A percentile compares a stretch with the other conserved stretches of the same genome.
Conservation (phyloP, 2,329 filamentous ascomycete genomes). For the Torrubiella hemipterigena region DNA sequence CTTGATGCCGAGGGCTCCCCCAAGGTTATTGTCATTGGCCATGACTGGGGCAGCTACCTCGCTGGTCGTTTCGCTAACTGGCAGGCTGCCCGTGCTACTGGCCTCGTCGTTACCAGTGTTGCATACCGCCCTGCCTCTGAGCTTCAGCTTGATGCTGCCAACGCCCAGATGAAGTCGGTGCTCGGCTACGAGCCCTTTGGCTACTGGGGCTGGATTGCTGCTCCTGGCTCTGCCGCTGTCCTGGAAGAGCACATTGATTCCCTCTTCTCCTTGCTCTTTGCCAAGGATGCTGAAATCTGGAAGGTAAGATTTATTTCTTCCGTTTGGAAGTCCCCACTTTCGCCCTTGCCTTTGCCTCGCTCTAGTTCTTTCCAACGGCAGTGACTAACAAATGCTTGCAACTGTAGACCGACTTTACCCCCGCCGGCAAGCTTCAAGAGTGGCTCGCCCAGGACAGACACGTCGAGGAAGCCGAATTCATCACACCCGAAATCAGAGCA, state of each 20-base stretch:
- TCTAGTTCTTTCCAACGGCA: too few species aligned
- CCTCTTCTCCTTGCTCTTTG: not conserved
- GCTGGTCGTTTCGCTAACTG: constrained; percentile 28
- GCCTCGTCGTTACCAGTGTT: constrained; percentile 28
- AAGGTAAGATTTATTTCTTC: too few species aligned
- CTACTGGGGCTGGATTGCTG: constrained; percentile 34
- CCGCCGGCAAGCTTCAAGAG: constrained; percentile 3
- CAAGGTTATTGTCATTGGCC: constrained; percentile 29
- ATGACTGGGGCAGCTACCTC: constrained; percentile 34
- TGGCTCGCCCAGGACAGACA: constrained; percentile 12
- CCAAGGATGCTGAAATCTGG: not conserved
- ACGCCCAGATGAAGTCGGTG: constrained; percentile 15
- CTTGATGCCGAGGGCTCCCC: constrained; percentile 22
- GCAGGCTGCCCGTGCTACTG: constrained; percentile 24
- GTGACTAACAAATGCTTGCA: too few species aligned
- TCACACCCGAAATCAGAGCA: constrained; percentile 11
- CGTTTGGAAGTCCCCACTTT: too few species aligned
- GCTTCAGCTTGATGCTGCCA: constrained; percentile 24
- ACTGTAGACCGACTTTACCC: not conserved
- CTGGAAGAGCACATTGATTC: not conserved
- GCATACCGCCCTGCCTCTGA: constrained; percentile 23
- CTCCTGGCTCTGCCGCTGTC: constrained; percentile 22
- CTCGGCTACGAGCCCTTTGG: constrained; percentile 23
- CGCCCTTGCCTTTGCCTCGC: too few species aligned
- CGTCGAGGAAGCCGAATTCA: constrained; percentile 13